Evolutionary conservation across 345 rosid genomes (phyloP).

Genomic region (Diplotaxis tenuifolia): DNA sequence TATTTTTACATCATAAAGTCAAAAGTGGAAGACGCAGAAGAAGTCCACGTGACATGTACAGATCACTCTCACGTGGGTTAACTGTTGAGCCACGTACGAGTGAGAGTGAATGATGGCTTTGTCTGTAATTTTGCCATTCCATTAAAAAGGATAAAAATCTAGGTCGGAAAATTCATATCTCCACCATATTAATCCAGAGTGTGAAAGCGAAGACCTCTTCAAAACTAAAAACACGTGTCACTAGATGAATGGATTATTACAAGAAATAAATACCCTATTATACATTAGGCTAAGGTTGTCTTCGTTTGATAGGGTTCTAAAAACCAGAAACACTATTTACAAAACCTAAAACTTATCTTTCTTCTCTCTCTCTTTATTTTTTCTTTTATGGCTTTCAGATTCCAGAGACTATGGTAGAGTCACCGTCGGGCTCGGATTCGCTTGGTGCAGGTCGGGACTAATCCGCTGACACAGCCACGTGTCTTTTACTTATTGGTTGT

Average conservation of each 20-base stretch:
- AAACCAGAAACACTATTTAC: constrained; percentile 1
- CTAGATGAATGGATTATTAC: neutral
- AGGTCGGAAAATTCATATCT: constrained; percentile 5
- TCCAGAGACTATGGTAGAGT: too few species aligned
- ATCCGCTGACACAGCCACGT: constrained; percentile 36
- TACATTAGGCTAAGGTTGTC: constrained; percentile 27
- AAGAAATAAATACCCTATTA: constrained; percentile 33
- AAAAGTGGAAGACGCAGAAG: constrained; percentile 20
- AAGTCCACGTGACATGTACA: constrained; percentile 36
- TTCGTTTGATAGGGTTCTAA: constrained; percentile 18
- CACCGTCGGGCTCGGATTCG: constrained; percentile 92
- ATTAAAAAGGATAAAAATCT: neutral
- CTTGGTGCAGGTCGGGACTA: constrained; percentile 99
- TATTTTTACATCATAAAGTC: neutral
- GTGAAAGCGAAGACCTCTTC: constrained; percentile 4
- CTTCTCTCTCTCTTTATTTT: too few species aligned
- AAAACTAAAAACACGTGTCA: constrained; percentile 19
- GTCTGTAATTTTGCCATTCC: constrained; percentile 18
- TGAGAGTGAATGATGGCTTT: constrained; percentile 7
- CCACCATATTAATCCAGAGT: neutral
- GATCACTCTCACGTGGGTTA: constrained; percentile 38
- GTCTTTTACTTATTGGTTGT: constrained; percentile 27
- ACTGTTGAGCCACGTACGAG: constrained; percentile 26
- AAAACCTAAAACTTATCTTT: neutral
- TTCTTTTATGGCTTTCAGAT: neutral